A percentile compares a stretch with the other conserved stretches of the same genome.
These are phyloP conservation scores for Trametes maxima DNA, from an alignment of 768 basidiomycete genomes.

Conservation along the genomic window DNA sequence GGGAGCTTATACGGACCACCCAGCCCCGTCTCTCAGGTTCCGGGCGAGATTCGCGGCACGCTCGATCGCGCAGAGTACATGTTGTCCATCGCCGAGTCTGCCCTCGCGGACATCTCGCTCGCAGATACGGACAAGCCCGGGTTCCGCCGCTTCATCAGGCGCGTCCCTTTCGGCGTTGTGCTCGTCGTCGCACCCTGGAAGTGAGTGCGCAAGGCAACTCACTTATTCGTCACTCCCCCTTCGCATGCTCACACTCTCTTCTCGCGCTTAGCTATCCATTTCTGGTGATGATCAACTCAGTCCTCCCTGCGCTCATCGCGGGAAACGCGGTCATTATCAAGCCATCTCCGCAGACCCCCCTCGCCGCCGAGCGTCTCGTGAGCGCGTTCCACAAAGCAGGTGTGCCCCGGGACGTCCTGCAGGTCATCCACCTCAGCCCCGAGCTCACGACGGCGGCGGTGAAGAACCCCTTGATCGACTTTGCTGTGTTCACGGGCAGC, in stretches of 20 bases:
- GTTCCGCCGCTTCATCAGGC: conserved; percentile 81
- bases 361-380: conserved; percentile 81
- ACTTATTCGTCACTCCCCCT: background rate
- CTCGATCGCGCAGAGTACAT: conserved; percentile 83
- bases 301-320: conserved; percentile 88
- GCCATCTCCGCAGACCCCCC: conserved; percentile 95
- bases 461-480: conserved; percentile 68
- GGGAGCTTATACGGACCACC: background rate
- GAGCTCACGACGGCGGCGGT: conserved; percentile 60
- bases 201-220: conserved; percentile 43
- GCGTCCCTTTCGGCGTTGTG: conserved; percentile 84
- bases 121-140: conserved; percentile 80
- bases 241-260: background rate
- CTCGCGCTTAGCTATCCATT: conserved; percentile 73
- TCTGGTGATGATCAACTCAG: conserved; percentile 86
- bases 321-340: conserved; percentile 93
- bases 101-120: conserved; percentile 74
- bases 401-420: conserved; percentile 72
- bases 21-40: conserved; percentile 78
- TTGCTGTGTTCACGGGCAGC: conserved; percentile 90
- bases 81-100: conserved; percentile 76
- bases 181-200: conserved; percentile 93
- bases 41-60: conserved; percentile 81
- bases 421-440: conserved; percentile 75
- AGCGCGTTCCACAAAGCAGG: conserved; percentile 73